Conservation (phyloP, 2,329 filamentous ascomycete genomes). For the Alternaria postmessia region DNA sequence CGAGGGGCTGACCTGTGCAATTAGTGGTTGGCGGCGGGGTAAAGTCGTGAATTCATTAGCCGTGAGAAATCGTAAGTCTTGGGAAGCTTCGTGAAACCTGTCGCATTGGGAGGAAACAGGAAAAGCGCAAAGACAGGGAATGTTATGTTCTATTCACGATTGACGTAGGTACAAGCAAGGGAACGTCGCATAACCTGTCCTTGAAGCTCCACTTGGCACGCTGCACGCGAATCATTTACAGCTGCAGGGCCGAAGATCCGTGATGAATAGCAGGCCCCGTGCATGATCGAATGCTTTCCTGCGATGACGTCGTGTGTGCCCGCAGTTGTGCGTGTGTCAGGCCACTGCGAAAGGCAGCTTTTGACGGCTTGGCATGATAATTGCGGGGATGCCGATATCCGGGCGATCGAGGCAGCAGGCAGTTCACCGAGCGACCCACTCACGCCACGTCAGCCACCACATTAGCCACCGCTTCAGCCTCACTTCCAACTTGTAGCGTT, state of each 20-base stretch:
- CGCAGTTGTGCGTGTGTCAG: conserved; percentile 17
- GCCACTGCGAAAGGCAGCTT: conserved; percentile 18
- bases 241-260: conserved; percentile 28
- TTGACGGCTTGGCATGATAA: conserved; percentile 17
- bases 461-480: conserved; percentile 1
- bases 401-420: conserved; percentile 2
- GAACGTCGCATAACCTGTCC: conserved; percentile 13
- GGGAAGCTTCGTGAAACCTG: neutral
- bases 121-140: conserved; percentile 19
- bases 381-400: conserved; percentile 26
- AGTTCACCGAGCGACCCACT: neutral
- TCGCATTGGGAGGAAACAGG: conserved; percentile 20
- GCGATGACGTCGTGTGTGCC: conserved; percentile 31
- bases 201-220: conserved; percentile 27
- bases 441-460: neutral
- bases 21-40: neutral
- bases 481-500: neutral
- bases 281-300: conserved; percentile 19
- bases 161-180: conserved; percentile 33
- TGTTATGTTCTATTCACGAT: conserved; percentile 24
- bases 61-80: conserved; percentile 1
- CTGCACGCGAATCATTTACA: conserved; percentile 20
- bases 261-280: conserved; percentile 1
- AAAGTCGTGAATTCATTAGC: conserved; percentile 6
- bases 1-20: neutral